Conservation (phyloP, 257 asterid genomes). For the Solanum rostratum region DNA sequence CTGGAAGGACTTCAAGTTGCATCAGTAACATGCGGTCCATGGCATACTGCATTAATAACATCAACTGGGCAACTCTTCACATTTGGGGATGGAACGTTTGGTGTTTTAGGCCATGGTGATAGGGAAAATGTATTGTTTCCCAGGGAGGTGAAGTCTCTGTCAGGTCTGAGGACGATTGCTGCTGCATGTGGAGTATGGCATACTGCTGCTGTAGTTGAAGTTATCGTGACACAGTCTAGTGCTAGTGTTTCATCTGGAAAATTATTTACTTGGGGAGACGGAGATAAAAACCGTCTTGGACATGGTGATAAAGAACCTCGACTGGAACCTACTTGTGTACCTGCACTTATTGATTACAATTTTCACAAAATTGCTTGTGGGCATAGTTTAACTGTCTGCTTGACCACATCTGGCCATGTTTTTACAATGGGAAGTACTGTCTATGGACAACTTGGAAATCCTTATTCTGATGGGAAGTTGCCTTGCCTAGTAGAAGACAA, state of each 20-base stretch:
- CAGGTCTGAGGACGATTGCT: constrained; percentile 76
- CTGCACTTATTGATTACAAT: constrained; percentile 80
- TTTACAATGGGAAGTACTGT: constrained; percentile 93
- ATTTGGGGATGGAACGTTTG: constrained; percentile 87
- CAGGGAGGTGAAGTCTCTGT: constrained; percentile 69
- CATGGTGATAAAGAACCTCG: constrained; percentile 93
- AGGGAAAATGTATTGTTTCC: constrained; percentile 53
- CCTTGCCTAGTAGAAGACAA: constrained; percentile 74
- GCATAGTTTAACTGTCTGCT: constrained; percentile 74
- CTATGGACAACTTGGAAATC: constrained; percentile 87
- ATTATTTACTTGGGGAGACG: constrained; percentile 96
- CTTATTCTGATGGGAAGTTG: constrained; percentile 64
- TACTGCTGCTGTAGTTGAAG: constrained; percentile 91
- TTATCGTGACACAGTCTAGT: constrained; percentile 68
- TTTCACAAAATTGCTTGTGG: constrained; percentile 82
- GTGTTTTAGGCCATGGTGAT: constrained; percentile 86
- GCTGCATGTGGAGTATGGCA: constrained; percentile 99
- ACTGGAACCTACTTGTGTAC: constrained; percentile 77
- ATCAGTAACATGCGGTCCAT: constrained; percentile 75
- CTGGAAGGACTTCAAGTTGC: constrained; percentile 82
- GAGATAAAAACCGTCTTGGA: constrained; percentile 87
- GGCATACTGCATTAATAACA: constrained; percentile 88
- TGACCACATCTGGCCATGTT: constrained; percentile 67
- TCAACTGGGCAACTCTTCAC: constrained; percentile 76
- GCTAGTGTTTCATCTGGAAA: constrained; percentile 78